Conservation (phyloP, 2,329 filamentous ascomycete species). For the Apiospora sp. region DNA sequence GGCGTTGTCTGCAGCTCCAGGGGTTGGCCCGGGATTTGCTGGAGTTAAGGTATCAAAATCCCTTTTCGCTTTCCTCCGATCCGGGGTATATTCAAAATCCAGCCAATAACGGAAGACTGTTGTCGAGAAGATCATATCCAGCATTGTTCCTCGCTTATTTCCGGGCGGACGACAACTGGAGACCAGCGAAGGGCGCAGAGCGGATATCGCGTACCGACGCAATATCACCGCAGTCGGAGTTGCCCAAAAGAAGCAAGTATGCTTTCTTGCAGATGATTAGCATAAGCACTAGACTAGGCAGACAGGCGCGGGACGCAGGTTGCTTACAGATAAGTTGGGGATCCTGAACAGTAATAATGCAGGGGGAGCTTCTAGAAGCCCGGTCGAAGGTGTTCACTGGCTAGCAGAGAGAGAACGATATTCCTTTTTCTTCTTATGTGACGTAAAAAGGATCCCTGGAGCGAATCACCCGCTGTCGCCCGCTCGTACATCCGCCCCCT, state of each 20-base stretch:
- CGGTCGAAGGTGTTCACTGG: not conserved
- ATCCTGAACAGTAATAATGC: not conserved
- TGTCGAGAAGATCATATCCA: not conserved
- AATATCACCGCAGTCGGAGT: not conserved
- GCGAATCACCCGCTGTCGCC: not conserved
- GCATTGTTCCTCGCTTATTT: not conserved
- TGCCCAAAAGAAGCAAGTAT: not conserved
- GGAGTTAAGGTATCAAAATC: not conserved
- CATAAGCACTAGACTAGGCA: not conserved
- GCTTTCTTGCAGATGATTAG: not conserved
- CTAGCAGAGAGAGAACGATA: not conserved
- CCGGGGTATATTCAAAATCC: not conserved
- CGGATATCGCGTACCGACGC: not conserved
- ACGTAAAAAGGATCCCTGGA: not conserved
- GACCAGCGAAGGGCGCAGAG: not conserved
- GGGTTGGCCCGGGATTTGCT: not conserved
- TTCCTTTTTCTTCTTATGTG: not conserved
- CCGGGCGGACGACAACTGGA: not conserved
- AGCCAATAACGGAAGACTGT: not conserved
- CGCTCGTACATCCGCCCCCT: not conserved
- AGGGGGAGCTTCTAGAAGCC: not conserved
- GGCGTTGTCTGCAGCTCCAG: not conserved
- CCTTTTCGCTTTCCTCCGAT: not conserved
- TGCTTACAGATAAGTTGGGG: not conserved
- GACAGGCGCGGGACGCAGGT: not conserved